Conservation (phyloP, 2,329 filamentous ascomycete genomes). For the Penicillium sp. region DNA sequence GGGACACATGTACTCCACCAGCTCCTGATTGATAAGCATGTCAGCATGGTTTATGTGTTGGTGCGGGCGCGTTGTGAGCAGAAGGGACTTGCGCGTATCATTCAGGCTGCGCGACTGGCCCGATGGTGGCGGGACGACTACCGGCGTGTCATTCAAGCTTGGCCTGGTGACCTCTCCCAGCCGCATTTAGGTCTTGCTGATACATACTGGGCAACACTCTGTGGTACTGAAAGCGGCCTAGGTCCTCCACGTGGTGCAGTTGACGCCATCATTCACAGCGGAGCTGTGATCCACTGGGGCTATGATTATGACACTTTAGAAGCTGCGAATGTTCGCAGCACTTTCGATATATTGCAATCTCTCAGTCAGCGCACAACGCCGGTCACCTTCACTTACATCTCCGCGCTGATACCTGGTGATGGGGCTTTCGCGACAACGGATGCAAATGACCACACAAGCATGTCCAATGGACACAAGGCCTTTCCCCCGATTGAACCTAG, state of each 20-base stretch:
- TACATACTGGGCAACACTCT: neutral
- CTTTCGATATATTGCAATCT: neutral
- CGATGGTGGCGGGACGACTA: neutral
- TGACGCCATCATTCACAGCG: neutral
- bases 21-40: neutral
- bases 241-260: neutral
- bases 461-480: too few relatives aligned
- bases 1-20: neutral
- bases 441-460: too few relatives aligned
- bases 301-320: neutral
- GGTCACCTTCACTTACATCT: too few relatives aligned
- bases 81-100: neutral
- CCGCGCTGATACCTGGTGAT: too few relatives aligned
- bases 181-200: neutral
- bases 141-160: neutral
- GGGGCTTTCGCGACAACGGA: too few relatives aligned
- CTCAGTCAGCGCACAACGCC: too few relatives aligned
- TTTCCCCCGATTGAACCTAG: too few relatives aligned
- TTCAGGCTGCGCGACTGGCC: neutral
- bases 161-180: neutral
- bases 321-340: neutral
- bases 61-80: neutral
- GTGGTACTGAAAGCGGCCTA: neutral
- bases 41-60: too few relatives aligned
- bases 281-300: neutral